Evolutionary conservation across 139 green algal genomes (phyloP).

Genomic region (Tetratostichococcus sp.): DNA sequence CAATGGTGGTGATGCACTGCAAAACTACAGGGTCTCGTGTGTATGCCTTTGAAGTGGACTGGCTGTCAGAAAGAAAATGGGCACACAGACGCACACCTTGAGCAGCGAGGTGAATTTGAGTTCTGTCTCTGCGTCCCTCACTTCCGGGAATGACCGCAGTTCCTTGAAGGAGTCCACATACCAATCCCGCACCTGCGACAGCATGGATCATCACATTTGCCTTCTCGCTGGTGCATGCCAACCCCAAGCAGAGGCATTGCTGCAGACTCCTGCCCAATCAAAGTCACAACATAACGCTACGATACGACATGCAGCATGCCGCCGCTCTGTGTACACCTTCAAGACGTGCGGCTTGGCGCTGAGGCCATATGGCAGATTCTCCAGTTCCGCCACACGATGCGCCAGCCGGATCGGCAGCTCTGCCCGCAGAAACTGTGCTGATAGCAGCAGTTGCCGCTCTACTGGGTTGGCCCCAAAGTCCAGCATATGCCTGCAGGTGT

Average conservation of each 20-base stretch:
- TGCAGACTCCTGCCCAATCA: too few species aligned
- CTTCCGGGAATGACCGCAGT: slow-evolving; percentile 69
- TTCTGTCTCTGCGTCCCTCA: slow-evolving; percentile 73
- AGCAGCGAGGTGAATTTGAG: slow-evolving; percentile 87
- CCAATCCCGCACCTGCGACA: slow-evolving; percentile 89
- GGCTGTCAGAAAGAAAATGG: neutral
- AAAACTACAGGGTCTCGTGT: too few species aligned
- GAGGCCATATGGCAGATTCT: slow-evolving; percentile 95
- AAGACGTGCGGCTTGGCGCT: slow-evolving; percentile 82
- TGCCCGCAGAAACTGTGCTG: slow-evolving; percentile 96
- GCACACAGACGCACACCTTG: slow-evolving; percentile 6
- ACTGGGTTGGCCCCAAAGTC: slow-evolving; percentile 93
- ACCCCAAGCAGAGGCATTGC: too few species aligned
- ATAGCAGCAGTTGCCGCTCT: slow-evolving; percentile 86
- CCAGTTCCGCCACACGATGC: slow-evolving; percentile 92
- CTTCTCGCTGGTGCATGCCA: too few species aligned
- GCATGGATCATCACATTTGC: neutral
- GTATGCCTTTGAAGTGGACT: too few species aligned
- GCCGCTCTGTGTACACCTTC: too few species aligned
- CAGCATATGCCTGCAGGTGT: slow-evolving; percentile 65
- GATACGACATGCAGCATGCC: too few species aligned
- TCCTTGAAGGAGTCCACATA: slow-evolving; percentile 98
- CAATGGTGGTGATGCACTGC: too few species aligned
- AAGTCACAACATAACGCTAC: too few species aligned
- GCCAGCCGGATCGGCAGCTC: slow-evolving; percentile 93